A percentile compares a stretch with the other conserved stretches of the same genome.
Evolutionary conservation across 2,329 filamentous ascomycete species (phyloP).

Genomic region (Coniochaeta pulveracea): DNA sequence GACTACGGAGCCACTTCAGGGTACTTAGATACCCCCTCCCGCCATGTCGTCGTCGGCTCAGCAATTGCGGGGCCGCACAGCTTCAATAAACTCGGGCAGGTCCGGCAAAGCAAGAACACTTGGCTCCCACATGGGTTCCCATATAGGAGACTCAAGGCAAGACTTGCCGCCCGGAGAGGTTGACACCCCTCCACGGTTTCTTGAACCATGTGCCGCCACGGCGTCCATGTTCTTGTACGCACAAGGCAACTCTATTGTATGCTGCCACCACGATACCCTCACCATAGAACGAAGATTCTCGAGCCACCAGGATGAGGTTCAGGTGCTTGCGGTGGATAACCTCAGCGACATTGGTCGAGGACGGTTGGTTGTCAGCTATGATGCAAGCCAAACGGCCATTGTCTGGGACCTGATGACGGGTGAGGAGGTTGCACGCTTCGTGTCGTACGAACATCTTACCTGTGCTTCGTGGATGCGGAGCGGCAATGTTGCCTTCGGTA

Average conservation of each 20-base stretch:
- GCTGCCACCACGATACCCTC: slow-evolving; percentile 85
- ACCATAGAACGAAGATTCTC: slow-evolving; percentile 81
- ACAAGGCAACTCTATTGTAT: slow-evolving; percentile 70
- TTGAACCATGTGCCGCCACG: slow-evolving; percentile 84
- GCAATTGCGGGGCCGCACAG: slow-evolving; percentile 45
- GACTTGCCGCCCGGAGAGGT: slow-evolving; percentile 40
- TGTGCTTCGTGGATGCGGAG: slow-evolving; percentile 93
- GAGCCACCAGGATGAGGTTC: slow-evolving; percentile 71
- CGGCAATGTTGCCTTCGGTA: slow-evolving; percentile 94
- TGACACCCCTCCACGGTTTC: slow-evolving; percentile 40
- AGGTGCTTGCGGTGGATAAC: slow-evolving; percentile 80
- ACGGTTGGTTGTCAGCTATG: slow-evolving; percentile 83
- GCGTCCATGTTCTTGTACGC: slow-evolving; percentile 85
- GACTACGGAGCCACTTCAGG: no score
- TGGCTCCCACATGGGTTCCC: no score
- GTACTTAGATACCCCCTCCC: no score
- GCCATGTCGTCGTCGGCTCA: slow-evolving; percentile 46
- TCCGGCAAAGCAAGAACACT: slow-evolving; percentile 39
- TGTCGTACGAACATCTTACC: slow-evolving; percentile 76
- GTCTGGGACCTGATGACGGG: slow-evolving; percentile 95
- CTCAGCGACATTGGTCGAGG: slow-evolving; percentile 79
- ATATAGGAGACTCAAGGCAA: slow-evolving; percentile 28
- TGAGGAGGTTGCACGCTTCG: slow-evolving; percentile 82
- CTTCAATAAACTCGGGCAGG: slow-evolving; percentile 45
- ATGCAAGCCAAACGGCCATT: slow-evolving; percentile 81